Percentiles rank a stretch among this genome's conserved stretches.
Conservation (phyloP, 2,329 filamentous ascomycete species). For the Trichoderma atrobrunneum region DNA sequence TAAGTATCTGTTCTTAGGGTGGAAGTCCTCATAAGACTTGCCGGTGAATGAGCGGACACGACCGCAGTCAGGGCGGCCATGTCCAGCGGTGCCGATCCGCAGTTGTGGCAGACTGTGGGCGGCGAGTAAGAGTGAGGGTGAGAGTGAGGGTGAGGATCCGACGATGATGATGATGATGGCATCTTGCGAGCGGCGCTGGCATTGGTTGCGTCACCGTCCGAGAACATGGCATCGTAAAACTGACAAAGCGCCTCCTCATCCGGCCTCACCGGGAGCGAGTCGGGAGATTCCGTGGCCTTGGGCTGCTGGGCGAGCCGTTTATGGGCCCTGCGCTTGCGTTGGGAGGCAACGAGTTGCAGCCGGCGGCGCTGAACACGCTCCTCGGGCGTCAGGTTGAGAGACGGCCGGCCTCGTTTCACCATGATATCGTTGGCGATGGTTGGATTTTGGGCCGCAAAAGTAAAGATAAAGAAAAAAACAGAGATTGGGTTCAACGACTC, state of each 20-base stretch:
- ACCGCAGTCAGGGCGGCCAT: neutral
- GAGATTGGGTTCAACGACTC: neutral
- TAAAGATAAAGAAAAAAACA: neutral
- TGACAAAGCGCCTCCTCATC: neutral
- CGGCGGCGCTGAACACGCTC: conserved; percentile 10
- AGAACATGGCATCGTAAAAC: neutral
- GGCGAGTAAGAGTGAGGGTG: neutral
- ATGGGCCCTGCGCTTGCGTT: conserved; percentile 12
- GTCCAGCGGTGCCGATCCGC: neutral
- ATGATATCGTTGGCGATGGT: neutral
- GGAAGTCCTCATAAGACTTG: conserved; percentile 11
- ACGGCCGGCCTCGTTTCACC: conserved; percentile 7
- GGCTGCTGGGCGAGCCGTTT: conserved; percentile 1
- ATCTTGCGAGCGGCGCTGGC: neutral
- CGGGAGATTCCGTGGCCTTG: neutral
- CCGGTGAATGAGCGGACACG: conserved; percentile 6
- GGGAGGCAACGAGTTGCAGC: conserved; percentile 6
- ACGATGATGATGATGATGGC: neutral
- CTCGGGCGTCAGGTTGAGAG: conserved; percentile 13
- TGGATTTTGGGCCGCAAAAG: neutral
- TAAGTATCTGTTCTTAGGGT: conserved; percentile 9
- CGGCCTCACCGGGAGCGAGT: neutral
- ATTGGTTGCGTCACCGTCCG: neutral
- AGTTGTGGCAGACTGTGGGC: neutral
- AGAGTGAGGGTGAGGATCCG: too few species aligned